Base-by-base conservation (phyloP, 2,329 filamentous ascomycete genomes). In the Helotiales sp. region DNA sequence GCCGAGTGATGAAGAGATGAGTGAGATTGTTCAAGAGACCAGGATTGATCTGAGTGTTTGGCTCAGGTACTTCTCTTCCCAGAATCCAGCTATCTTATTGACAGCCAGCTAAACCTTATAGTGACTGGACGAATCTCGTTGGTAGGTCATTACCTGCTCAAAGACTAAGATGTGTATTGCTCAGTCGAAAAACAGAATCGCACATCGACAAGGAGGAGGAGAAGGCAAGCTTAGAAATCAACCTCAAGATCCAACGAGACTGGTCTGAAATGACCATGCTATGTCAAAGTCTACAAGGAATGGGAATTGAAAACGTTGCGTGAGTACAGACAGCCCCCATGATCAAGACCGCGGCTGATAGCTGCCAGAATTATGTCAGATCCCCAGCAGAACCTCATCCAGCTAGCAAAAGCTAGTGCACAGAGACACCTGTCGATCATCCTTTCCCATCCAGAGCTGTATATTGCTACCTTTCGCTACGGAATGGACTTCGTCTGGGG, bases 401-500 rank as follows among this genome's bases (percentile, higher is more conserved):
- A 79, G n/a, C 80, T 81, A 68, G 84, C 84, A 6, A 86, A 85
- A 71, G 77, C 79, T 4, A 81, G 82, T n/a, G 81, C 85, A 13
- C 78, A 80, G n/a, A 77, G 81, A 63, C 85, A 87, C 64, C 78
- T 87, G 3, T 77, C 80, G 3, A 80, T 83, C 20, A 81, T 86
- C 37, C 78, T 85, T 40, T 70, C 77, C n/a, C 77, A 82, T 55
- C 79, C 81, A 52, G 75, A 79, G 15, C 72, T 77, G 1, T 87
- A 87, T 70, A 80, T 87, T 8, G 80, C 78, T 15, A 83, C 82
- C 17, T 80, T 87, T 37, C 81, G 80, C 32, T 86, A 83, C 69
- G 84, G 84, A 0, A 85, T 86, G 80, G 84, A 86, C 63, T 87
- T 86, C 66, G 84, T 87, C 22, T 86, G 85, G 84, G 68, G 70